Evolutionary conservation across 2,329 filamentous ascomycete genomes (phyloP).

Genomic region (Polytolypa hystricis): DNA sequence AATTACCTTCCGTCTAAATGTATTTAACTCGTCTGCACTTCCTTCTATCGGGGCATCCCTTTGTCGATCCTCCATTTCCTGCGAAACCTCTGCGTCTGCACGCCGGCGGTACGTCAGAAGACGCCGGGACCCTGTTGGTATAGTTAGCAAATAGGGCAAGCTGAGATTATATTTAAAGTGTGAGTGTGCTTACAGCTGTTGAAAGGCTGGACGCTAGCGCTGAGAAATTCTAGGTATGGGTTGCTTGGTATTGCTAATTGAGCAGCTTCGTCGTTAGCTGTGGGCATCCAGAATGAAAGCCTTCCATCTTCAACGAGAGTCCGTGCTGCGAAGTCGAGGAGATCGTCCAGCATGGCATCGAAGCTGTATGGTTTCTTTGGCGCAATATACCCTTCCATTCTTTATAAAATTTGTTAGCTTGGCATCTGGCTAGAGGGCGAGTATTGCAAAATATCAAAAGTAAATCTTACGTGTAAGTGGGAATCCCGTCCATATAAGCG

Average conservation of each 20-base stretch:
- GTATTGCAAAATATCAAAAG: too few relatives aligned
- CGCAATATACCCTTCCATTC: constrained; percentile 60
- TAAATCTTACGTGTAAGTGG: constrained; percentile 53
- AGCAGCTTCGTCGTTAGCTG: constrained; percentile 65
- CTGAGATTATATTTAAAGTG: background rate
- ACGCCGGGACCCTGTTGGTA: constrained; percentile 63
- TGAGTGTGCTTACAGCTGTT: constrained; percentile 58
- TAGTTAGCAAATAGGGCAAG: constrained; percentile 2
- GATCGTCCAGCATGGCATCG: constrained; percentile 76
- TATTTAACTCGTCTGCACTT: constrained; percentile 56
- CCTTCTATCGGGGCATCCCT: constrained; percentile 28
- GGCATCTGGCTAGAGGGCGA: too few relatives aligned
- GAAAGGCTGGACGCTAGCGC: constrained; percentile 74
- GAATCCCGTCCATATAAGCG: constrained; percentile 53
- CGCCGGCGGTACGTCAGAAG: constrained; percentile 76
- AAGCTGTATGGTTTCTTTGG: constrained; percentile 92
- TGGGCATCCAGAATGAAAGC: constrained; percentile 95
- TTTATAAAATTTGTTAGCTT: too few relatives aligned
- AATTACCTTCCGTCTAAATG: constrained; percentile 49
- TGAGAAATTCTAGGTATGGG: constrained; percentile 60
- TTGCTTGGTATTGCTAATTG: constrained; percentile 70
- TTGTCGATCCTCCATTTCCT: constrained; percentile 23
- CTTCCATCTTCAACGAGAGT: constrained; percentile 70
- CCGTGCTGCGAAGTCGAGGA: constrained; percentile 67
- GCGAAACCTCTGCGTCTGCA: constrained; percentile 41